phyloP scores from a whole-genome alignment of 129 eudicot species.

The Saposhnikovia divaricata region DNA sequence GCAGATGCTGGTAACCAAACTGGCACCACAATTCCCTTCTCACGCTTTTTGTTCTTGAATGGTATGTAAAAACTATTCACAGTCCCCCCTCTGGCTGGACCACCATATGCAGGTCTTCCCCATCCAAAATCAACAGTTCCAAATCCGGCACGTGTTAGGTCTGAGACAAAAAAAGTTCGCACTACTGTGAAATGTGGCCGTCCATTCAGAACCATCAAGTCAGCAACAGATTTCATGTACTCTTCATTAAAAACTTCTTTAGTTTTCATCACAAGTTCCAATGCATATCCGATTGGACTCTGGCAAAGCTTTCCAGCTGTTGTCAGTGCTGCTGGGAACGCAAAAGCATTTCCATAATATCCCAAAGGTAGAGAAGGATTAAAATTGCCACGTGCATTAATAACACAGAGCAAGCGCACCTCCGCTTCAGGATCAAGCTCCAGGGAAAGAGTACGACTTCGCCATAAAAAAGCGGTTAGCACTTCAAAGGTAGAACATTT shows the following conservation, averaged over 20 bases:
- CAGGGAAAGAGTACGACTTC: not conserved
- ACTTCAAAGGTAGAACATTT: not conserved
- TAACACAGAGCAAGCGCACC: slow-evolving; percentile 1
- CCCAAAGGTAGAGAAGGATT: not conserved
- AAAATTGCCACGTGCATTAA: not conserved
- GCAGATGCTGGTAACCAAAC: too few species aligned
- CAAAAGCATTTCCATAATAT: slow-evolving; percentile 5
- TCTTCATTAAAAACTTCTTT: not conserved
- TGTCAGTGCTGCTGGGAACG: slow-evolving; percentile 1
- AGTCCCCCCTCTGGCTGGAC: slow-evolving; percentile 2
- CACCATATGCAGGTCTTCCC: slow-evolving; percentile 2
- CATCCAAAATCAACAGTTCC: not conserved
- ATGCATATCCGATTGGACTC: not conserved
- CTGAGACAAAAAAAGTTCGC: not conserved
- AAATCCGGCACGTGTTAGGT: not conserved
- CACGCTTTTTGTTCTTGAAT: not conserved
- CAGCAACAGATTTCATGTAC: slow-evolving; percentile 1
- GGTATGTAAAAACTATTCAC: slow-evolving; percentile 4
- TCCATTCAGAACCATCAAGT: not conserved
- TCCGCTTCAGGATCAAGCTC: not conserved
- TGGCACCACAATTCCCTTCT: not conserved
- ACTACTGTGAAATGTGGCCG: not conserved
- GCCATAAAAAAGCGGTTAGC: not conserved
- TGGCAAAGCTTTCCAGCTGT: not conserved
- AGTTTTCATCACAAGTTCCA: not conserved